Evolutionary conservation across 2,329 filamentous ascomycete species (phyloP), one percentile per base, ranked within the genome.

Genomic region (Myriosclerotinia duriaeana): DNA sequence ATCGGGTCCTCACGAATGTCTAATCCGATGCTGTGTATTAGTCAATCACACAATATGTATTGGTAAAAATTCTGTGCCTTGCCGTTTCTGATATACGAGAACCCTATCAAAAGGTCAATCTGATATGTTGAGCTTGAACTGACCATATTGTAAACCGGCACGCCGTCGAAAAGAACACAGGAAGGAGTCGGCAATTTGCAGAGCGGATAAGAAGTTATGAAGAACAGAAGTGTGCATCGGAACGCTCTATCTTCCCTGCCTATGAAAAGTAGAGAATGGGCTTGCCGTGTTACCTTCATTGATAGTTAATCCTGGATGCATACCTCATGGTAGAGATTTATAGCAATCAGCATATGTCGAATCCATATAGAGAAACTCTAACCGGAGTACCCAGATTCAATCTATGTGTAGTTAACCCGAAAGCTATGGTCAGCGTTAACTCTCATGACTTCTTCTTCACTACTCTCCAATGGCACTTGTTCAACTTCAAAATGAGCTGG

Each of bases 31-130:
- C 50, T 50, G 30, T 60, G 58, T 50, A 60, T 60, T n/a, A 26
- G 22, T 60, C 14, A n/a, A 60, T 26, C 26, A n/a, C n/a, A 34
- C 9, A 5, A 20, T 4, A 26, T 40, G 34, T 12, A 38, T 50
- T 5, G 58, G 50, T 61, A 61, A 50, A 8, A 14, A n/a, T 22
- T 61, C 30, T 61, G 58, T n/a, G 26, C 17, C 14, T 14, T 61
- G 9, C 58, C 58, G 34, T 38, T 26, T 34, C 26, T 38, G 30
- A 36, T n/a, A 48, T 60, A 36, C 14, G 42, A 48, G 20, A 36
- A 36, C 58, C 58, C 30, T 60, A 36, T 38, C 8, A 7, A 20
- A 48, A 34, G 12, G 8, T 36, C 20, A 22, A 48, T 22, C 42
- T 17, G 6, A 22, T 59, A 48, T 59, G 26, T n/a, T 17, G 40